Evolutionary conservation across 768 basidiomycete genomes (phyloP), one percentile per base, ranked within the genome.

Genomic region (Auriscalpium vulgare): DNA sequence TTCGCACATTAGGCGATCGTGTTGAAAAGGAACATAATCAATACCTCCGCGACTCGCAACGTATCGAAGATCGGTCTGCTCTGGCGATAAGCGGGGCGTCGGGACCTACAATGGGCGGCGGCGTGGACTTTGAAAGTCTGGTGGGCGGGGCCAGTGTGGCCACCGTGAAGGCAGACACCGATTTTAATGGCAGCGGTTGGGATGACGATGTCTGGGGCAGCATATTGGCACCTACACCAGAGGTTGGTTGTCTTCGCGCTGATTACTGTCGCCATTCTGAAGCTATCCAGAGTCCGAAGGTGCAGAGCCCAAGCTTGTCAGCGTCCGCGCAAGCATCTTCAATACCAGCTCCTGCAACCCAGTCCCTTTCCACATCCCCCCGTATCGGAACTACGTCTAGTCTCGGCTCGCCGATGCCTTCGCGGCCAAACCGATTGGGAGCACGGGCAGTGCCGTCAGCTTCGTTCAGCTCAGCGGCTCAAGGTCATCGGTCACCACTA

Each of bases 21-120:
- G 95, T 99, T 10, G 92, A 97, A 71, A 81, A 81, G 62, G 97
- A 98, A 68, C 97, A 98, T 61, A 76, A 86, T 56, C 89, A 93
- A 64, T 95, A 94, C 68, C 76, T 99, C 9, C 85, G 91, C 40
- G 97, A 98, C 67, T 88, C 93, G 1, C 92, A 94, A 61, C 80
- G 95, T 35, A 75, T 95, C 19, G 94, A 97, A 65, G 90, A 93
- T 66, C 84, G 78, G 29, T 87, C 83, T 44, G 74, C 78, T 2
- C 71, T 77, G 3, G 69, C 78, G 4, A 59, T 68, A 16, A 75
- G 78, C 63, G 67, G 67, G 14, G 63, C 70, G 5, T 47, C 55
- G 62, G 67, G 21, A 61, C 68, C 21, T 51, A 67, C 54, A 66
- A 35, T 76, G 43, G 70, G 73, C n/a, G 77, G 78, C 0, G 77